A percentile compares a stretch with the other conserved stretches of the same genome.
These are phyloP conservation scores for Arthroderma sp. DNA, from an alignment of 2,329 filamentous ascomycete genomes.

Conservation along the genomic window DNA sequence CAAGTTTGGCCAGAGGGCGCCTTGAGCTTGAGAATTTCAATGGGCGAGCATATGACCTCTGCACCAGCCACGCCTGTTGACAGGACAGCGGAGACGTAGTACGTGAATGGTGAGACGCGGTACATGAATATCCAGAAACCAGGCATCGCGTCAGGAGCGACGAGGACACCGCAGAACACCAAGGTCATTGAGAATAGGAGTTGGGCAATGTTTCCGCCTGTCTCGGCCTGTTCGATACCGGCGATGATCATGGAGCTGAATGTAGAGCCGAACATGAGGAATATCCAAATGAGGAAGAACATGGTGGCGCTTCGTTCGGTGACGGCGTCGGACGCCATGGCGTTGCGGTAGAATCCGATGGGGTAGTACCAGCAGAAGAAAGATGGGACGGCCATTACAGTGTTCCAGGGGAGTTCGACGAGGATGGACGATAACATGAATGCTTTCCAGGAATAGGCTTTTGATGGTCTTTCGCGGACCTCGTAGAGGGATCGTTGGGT, in stretches of 20 bases:
- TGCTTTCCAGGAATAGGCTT: slow-evolving; percentile 58
- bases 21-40: slow-evolving; percentile 21
- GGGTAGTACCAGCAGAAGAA: slow-evolving; percentile 59
- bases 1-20: slow-evolving; percentile 53
- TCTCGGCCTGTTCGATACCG: slow-evolving; percentile 55
- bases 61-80: slow-evolving; percentile 22
- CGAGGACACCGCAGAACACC: slow-evolving; percentile 43
- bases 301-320: slow-evolving; percentile 49
- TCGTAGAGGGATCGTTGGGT: slow-evolving; percentile 48
- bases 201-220: slow-evolving; percentile 50
- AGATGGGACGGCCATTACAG: slow-evolving; percentile 49
- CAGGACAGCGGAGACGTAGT: slow-evolving; percentile 35
- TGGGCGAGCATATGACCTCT: slow-evolving; percentile 20
- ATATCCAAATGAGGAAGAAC: slow-evolving; percentile 50
- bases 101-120: slow-evolving; percentile 52
- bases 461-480: slow-evolving; percentile 49
- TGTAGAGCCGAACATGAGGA: slow-evolving; percentile 58
- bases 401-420: slow-evolving; percentile 57
- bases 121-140: slow-evolving; percentile 73
- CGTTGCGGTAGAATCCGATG: slow-evolving; percentile 35
- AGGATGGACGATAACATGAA: slow-evolving; percentile 60
- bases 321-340: slow-evolving; percentile 26
- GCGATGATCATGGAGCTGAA: slow-evolving; percentile 65
- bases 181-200: slow-evolving; percentile 46
- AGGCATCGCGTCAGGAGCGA: slow-evolving; percentile 45